These are phyloP conservation scores for Euptelea pleiosperma DNA, from an alignment of 164 flowering plant species.

Conservation along the genomic window DNA sequence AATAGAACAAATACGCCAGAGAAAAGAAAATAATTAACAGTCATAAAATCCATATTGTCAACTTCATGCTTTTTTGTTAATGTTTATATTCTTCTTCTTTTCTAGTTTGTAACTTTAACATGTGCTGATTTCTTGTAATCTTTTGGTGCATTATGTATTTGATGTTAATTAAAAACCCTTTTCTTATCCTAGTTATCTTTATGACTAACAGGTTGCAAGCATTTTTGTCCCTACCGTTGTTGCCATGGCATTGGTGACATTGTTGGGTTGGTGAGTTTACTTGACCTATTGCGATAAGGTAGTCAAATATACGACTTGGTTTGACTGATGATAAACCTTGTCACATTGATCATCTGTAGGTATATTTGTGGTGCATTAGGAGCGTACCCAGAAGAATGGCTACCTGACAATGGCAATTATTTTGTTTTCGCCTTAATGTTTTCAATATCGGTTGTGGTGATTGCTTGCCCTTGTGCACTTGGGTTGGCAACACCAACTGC, in stretches of 20 bases:
- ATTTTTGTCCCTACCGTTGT: constrained; percentile 92
- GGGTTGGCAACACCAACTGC: constrained; percentile 99
- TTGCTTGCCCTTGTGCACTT: constrained; percentile 99
- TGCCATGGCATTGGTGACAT: constrained; percentile 62
- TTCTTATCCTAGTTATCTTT: constrained; percentile 9
- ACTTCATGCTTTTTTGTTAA: too few relatives aligned
- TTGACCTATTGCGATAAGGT: not conserved
- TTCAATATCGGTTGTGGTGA: constrained; percentile 95
- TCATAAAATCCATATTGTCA: too few relatives aligned
- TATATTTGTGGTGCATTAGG: constrained; percentile 63
- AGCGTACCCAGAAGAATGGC: constrained; percentile 78
- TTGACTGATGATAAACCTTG: constrained; percentile 6
- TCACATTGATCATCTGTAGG: constrained; percentile 38
- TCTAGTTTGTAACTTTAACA: too few relatives aligned
- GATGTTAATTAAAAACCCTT: not conserved
- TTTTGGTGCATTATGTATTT: not conserved
- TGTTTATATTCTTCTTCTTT: too few relatives aligned
- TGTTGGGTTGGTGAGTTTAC: constrained; percentile 75
- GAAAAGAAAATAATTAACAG: too few relatives aligned
- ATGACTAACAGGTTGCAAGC: constrained; percentile 74
- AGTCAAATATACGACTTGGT: not conserved
- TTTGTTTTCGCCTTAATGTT: constrained; percentile 98
- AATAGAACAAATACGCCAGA: too few relatives aligned
- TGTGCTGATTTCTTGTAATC: not conserved
- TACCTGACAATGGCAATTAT: constrained; percentile 78